These are phyloP conservation scores for Saturnispora besseyi DNA, from an alignment of 805 yeast species.

Conservation along the genomic window DNA sequence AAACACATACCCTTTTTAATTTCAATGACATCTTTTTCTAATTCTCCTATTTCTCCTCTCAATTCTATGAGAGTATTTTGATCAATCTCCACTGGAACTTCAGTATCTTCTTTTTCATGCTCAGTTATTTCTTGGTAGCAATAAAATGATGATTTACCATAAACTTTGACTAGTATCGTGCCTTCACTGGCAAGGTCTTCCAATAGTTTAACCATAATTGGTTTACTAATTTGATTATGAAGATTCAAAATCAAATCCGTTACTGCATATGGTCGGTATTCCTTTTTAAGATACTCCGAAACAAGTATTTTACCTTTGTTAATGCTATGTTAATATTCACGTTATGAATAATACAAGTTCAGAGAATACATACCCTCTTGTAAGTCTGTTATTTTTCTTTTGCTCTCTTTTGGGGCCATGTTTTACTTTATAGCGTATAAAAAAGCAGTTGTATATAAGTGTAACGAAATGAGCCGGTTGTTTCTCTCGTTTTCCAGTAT, in stretches of 20 bases:
- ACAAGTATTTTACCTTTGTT: conserved; percentile 8
- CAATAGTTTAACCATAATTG: conserved; percentile 28
- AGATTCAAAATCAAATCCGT: conserved; percentile 39
- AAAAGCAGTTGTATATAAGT: background rate
- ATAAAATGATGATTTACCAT: conserved; percentile 38
- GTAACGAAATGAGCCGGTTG: background rate
- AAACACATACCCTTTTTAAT: conserved; percentile 1
- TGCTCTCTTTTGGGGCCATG: background rate
- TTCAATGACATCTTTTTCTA: background rate
- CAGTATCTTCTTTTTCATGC: background rate
- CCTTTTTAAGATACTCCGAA: conserved; percentile 31
- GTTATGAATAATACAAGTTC: background rate
- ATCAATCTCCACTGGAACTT: conserved; percentile 3
- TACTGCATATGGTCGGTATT: conserved; percentile 40
- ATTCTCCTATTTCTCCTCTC: background rate
- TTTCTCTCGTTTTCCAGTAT: background rate
- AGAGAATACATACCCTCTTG: conserved; percentile 13
- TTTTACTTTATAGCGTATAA: background rate
- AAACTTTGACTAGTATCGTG: conserved; percentile 30
- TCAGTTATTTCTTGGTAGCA: conserved; percentile 29
- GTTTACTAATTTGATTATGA: conserved; percentile 32
- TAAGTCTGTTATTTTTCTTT: conserved; percentile 7
- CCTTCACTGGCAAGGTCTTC: conserved; percentile 29
- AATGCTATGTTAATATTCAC: background rate
- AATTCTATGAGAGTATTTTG: conserved; percentile 1